These are phyloP conservation scores for Cryptococcus hybrid DNA, from an alignment of 1,284 basidiomycete genomes.

Conservation along the genomic window DNA sequence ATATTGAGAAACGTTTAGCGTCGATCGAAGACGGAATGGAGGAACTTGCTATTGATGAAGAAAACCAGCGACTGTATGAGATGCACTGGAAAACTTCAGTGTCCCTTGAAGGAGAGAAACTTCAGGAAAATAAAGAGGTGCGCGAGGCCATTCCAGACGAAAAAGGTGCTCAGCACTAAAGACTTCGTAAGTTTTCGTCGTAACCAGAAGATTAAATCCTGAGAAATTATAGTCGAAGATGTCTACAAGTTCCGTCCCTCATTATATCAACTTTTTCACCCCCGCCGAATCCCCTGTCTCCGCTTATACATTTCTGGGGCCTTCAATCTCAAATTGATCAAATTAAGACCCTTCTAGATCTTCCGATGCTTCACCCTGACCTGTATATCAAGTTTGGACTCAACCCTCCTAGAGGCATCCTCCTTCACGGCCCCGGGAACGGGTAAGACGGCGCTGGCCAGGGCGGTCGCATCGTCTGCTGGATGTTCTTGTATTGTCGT, in stretches of 20 bases:
- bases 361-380: conserved; percentile 86
- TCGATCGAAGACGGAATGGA: conserved; percentile 54
- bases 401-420: conserved; percentile 83
- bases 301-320: conserved; percentile 73
- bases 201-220: not conserved
- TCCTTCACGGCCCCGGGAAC: conserved; percentile 93
- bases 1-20: conserved; percentile 60
- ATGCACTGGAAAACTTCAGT: conserved; percentile 47
- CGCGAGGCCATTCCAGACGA: not conserved
- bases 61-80: conserved; percentile 26
- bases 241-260: conserved; percentile 22
- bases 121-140: conserved; percentile 46
- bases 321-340: conserved; percentile 82
- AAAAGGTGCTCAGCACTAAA: not conserved
- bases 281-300: conserved; percentile 28
- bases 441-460: conserved; percentile 89
- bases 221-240: conserved; percentile 20
- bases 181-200: conserved; percentile 1
- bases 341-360: conserved; percentile 90
- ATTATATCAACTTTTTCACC: conserved; percentile 48
- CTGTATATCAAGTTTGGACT: conserved; percentile 86
- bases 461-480: conserved; percentile 75
- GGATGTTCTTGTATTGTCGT: conserved; percentile 81
- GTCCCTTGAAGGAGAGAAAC: conserved; percentile 14
- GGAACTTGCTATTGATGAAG: conserved; percentile 9